Evolutionary conservation across 257 asterid species (phyloP).

Genomic region (Petunia axillaris): DNA sequence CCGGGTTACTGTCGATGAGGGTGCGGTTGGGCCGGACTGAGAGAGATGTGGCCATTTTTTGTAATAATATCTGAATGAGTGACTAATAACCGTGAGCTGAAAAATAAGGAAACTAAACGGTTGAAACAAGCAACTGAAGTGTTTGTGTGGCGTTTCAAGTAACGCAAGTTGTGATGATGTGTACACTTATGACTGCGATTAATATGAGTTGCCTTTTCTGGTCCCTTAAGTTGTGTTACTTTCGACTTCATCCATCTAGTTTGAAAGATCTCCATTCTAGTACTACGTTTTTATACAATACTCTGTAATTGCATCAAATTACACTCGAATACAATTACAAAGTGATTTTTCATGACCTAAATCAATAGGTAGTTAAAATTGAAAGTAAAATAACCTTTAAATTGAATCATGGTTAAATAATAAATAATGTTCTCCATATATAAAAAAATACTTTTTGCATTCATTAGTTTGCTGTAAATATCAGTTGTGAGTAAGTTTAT

Average conservation of each 20-base stretch:
- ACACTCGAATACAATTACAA: no score
- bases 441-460: no score
- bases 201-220: neutral
- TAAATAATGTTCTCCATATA: no score
- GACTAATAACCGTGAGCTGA: neutral
- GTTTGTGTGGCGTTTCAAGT: slow-evolving; percentile 14
- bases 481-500: no score
- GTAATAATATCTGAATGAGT: slow-evolving; percentile 17
- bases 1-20: slow-evolving; percentile 47
- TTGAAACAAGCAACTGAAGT: neutral
- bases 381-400: no score
- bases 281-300: neutral
- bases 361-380: no score
- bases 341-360: no score
- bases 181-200: neutral
- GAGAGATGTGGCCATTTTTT: slow-evolving; percentile 72
- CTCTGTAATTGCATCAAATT: neutral
- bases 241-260: neutral
- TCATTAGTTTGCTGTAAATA: no score
- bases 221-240: neutral
- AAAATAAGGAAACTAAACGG: slow-evolving; percentile 1
- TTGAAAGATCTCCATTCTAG: neutral
- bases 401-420: no score
- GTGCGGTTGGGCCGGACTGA: slow-evolving; percentile 75
- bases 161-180: slow-evolving; percentile 14